Evolutionary conservation across 2,329 filamentous ascomycete genomes (phyloP).

Genomic region (Chrysoporthe deuterocubensis): DNA sequence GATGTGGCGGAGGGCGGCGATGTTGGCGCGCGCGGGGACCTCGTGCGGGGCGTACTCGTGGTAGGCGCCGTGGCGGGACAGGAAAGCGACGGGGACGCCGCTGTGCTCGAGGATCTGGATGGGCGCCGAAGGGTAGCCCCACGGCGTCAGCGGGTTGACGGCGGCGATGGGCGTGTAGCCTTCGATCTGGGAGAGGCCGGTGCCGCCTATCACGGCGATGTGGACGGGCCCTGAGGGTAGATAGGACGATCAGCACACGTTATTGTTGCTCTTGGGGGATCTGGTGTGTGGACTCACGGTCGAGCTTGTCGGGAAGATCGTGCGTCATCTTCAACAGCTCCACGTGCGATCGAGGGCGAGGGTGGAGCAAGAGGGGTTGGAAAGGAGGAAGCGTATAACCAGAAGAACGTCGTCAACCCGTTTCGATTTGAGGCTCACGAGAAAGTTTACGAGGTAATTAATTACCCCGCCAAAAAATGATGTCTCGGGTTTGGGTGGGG

Average conservation of each 20-base stretch:
- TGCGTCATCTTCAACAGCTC: constrained; percentile 22
- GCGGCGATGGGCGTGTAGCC: constrained; percentile 84
- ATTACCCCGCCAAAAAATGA: constrained; percentile 2
- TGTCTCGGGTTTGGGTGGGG: neutral
- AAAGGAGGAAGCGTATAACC: neutral
- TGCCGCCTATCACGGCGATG: constrained; percentile 92
- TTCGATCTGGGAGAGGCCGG: constrained; percentile 84
- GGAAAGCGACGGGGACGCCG: constrained; percentile 83
- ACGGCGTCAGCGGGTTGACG: constrained; percentile 79
- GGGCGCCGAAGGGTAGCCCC: constrained; percentile 76
- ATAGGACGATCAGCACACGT: constrained; percentile 21
- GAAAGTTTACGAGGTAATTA: neutral
- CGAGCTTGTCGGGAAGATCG: constrained; percentile 63
- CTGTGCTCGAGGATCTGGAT: constrained; percentile 90
- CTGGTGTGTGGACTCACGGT: constrained; percentile 49
- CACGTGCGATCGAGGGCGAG: neutral
- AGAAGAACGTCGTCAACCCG: neutral
- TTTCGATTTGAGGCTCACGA: neutral
- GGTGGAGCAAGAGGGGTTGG: neutral
- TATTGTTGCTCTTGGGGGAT: neutral
- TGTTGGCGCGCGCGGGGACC: constrained; percentile 93
- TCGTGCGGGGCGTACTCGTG: constrained; percentile 93
- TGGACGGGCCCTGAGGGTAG: constrained; percentile 64
- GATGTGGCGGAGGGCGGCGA: constrained; percentile 90
- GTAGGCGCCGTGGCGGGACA: constrained; percentile 87